These are phyloP conservation scores for Gracilariopsis chorda DNA, from an alignment of 23 red algal species.

Conservation along the genomic window DNA sequence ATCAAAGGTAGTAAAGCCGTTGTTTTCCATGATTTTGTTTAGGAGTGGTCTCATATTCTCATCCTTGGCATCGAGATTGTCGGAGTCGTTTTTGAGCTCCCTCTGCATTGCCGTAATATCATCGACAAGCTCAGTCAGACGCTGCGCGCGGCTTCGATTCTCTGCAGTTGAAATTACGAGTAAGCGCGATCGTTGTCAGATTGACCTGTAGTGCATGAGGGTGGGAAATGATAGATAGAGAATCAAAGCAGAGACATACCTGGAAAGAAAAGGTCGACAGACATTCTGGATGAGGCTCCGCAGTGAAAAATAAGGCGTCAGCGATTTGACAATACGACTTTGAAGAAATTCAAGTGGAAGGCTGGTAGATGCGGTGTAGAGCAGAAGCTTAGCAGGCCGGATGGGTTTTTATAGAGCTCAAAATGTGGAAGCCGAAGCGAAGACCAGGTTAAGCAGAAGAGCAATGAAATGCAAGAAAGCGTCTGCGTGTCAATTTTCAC, in stretches of 20 bases:
- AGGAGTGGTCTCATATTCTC: background rate
- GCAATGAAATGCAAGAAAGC: no score
- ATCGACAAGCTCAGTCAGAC: background rate
- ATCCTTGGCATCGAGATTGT: background rate
- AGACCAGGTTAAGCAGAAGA: background rate
- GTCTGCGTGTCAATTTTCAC: no score
- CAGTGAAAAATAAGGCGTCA: background rate
- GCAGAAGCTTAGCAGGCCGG: background rate
- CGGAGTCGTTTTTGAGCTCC: background rate
- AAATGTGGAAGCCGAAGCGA: background rate
- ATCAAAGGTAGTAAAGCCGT: background rate
- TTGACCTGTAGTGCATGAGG: background rate
- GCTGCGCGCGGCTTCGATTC: background rate
- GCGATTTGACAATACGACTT: background rate
- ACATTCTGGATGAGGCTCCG: background rate
- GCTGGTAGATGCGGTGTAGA: background rate
- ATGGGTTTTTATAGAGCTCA: background rate
- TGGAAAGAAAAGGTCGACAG: background rate
- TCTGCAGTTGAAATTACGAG: background rate
- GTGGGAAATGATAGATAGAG: background rate
- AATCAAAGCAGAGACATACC: no score
- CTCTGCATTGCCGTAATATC: background rate
- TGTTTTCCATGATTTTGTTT: background rate
- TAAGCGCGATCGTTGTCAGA: no score
- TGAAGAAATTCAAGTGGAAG: background rate